Base-by-base conservation (phyloP, 495 filamentous ascomycete genomes). In the Penicillium riverlandense region DNA sequence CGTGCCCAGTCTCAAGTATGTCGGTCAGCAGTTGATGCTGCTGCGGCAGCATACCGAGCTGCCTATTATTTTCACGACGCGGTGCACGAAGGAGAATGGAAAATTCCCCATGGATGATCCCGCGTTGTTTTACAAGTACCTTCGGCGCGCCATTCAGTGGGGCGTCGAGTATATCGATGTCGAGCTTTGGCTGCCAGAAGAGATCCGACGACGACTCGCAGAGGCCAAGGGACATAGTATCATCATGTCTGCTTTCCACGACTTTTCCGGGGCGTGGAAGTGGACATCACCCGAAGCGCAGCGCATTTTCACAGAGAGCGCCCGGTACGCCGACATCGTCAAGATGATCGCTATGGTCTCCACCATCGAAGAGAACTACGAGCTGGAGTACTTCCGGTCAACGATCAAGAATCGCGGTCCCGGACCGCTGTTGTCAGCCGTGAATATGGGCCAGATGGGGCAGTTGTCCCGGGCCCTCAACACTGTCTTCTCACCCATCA, bases 91-190 rank as follows among this genome's bases (percentile, higher is more conserved):
- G 10, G 86, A 92, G 57, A 89, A 89, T 57, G 87, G 86, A 14
- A 77, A 80, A 12, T 92, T 90, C 47, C 86, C 87, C 1, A 87
- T 88, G 81, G 83, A 86, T 35, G 76, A 89, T 48, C 85, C 85
- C 11, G 62, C 67, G 7, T 50, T 90, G 33, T 90, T 82, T 61
- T 86, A 83, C 62, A 74, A 81, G 40, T 90, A 90, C 57, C 75
- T 92, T 1, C 82, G 77, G 39, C 75, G 84, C 11, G 87, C 85
- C 0, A 84, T 90, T 38, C 83, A 88, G 48, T 90, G 86, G 86
- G 87, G 87, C 3, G 85, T 86, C 30, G 86, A 90, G 58, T 92
- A 90, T 59, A 82, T 92, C 37, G 87, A 92, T 48, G 85, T 92
- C 11, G 87, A 92, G 61, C 60, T 90, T 38, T 90, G 86, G 86